Evolutionary conservation across 192 early-diverging fungal species (phyloP).

Genomic region (Bifiguratus adelaidae): DNA sequence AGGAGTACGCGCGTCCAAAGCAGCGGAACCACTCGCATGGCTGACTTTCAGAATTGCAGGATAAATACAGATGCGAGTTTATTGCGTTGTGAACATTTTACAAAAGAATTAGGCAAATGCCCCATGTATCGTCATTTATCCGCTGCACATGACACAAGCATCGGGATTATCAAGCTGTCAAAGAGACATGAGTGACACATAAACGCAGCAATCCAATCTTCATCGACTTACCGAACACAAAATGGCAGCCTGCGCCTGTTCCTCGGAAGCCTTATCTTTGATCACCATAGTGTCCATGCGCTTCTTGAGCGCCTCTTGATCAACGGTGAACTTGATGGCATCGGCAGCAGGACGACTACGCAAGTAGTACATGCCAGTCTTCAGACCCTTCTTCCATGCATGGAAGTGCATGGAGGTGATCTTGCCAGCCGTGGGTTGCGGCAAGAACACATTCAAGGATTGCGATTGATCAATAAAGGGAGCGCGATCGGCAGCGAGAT

Average conservation of each 20-base stretch:
- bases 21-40: too few species aligned
- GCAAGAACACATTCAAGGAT: constrained; percentile 89
- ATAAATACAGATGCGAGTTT: too few species aligned
- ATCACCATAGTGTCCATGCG: constrained; percentile 2
- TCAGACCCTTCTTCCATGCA: constrained; percentile 91
- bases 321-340: constrained; percentile 97
- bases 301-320: constrained; percentile 57
- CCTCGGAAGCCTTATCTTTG: constrained; percentile 4
- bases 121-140: too few species aligned
- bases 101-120: too few species aligned
- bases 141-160: constrained; percentile 85
- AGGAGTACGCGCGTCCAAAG: too few species aligned
- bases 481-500: constrained; percentile 93
- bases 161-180: constrained; percentile 72
- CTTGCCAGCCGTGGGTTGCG: constrained; percentile 82
- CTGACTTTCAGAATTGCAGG: too few species aligned
- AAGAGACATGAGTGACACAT: neutral
- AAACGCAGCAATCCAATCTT: neutral
- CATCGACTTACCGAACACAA: constrained; percentile 48
- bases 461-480: constrained; percentile 97
- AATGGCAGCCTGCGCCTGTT: constrained; percentile 42
- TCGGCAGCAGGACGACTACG: constrained; percentile 87
- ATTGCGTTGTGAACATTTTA: too few species aligned
- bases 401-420: constrained; percentile 98
- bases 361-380: constrained; percentile 98